Percentiles rank a stretch among this genome's conserved stretches.
phyloP scores from a whole-genome alignment of 176 grass and related monocot genomes.

The Melocanna baccifera region DNA sequence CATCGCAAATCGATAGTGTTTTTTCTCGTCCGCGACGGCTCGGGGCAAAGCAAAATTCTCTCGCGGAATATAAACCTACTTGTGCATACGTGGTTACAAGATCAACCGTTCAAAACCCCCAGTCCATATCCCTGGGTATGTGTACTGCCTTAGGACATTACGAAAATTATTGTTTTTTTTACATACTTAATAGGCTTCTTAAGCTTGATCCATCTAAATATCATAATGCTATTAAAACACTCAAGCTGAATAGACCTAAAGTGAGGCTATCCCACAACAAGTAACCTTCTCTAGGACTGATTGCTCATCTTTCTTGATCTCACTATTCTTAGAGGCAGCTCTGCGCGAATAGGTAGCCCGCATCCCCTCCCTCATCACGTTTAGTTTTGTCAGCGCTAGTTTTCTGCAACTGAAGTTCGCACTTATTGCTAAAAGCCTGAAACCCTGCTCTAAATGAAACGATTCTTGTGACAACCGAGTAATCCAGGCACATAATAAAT shows the following conservation, averaged over 20 bases:
- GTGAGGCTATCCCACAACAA: no score
- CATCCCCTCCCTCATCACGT: conserved; percentile 31
- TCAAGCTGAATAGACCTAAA: no score
- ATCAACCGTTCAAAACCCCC: not conserved
- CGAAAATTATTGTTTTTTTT: no score
- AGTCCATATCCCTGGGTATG: no score
- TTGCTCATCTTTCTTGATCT: conserved; percentile 40
- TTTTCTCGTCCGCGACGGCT: no score
- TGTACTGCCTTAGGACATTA: no score
- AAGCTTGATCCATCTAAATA: no score
- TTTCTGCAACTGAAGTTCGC: conserved; percentile 26
- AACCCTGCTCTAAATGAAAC: not conserved
- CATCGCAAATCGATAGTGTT: not conserved
- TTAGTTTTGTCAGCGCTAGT: conserved; percentile 31
- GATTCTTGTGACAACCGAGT: not conserved
- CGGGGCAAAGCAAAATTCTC: no score
- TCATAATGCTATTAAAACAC: no score
- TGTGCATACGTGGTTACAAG: not conserved
- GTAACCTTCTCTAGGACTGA: conserved; percentile 42
- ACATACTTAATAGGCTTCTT: no score
- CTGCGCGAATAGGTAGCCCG: conserved; percentile 40
- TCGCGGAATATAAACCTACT: no score
- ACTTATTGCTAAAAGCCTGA: not conserved
- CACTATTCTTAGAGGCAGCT: conserved; percentile 38
- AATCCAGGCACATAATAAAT: not conserved